Conservation (phyloP, 2,329 filamentous ascomycete species). For the Cladophialophora yegresii region DNA sequence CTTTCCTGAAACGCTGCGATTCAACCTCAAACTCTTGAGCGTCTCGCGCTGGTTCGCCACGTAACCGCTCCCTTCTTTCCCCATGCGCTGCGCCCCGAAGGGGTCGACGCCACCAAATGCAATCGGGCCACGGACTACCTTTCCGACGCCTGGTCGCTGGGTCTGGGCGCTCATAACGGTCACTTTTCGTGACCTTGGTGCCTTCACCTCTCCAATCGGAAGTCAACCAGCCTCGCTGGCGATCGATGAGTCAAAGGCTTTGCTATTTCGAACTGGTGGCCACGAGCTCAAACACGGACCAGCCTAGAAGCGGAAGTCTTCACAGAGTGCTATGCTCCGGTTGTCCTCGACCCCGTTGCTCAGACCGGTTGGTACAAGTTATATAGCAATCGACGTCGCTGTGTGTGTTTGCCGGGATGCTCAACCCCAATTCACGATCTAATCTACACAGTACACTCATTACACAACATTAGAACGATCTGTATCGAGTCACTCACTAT, state of each 20-base stretch:
- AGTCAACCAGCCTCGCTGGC: neutral
- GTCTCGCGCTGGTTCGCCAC: neutral
- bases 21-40: slow-evolving; percentile 2
- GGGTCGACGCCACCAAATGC: neutral
- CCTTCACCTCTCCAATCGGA: neutral
- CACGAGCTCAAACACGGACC: neutral
- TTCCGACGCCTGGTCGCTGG: neutral
- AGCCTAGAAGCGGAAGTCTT: neutral
- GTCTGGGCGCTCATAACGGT: neutral
- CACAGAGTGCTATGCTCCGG: neutral
- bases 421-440: neutral
- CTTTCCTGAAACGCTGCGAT: neutral
- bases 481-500: slow-evolving; percentile 5
- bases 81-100: neutral
- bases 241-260: neutral
- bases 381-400: neutral
- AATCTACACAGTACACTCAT: neutral
- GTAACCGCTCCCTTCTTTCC: neutral
- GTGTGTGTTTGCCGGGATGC: neutral
- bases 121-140: neutral
- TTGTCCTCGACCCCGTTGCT: neutral
- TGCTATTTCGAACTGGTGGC: neutral
- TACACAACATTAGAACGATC: neutral
- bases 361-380: neutral
- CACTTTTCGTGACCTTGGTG: neutral